Evolutionary conservation across 176 grass and related monocot genomes (phyloP).

Genomic region (Carex parvula): DNA sequence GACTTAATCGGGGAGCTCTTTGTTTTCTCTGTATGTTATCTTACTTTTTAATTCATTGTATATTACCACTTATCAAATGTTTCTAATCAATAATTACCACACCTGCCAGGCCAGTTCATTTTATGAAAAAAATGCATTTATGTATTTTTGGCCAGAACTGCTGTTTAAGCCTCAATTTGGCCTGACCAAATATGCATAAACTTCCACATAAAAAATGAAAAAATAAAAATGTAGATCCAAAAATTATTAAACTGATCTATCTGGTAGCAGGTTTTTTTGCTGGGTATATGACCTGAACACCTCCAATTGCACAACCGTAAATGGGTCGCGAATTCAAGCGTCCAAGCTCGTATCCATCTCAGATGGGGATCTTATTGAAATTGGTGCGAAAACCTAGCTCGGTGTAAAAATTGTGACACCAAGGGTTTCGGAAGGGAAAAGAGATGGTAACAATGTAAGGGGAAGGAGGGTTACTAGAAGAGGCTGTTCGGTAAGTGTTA

Average conservation of each 20-base stretch:
- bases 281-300: neutral
- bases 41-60: slow-evolving; percentile 16
- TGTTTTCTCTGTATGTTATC: slow-evolving; percentile 54
- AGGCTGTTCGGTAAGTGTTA: too few relatives aligned
- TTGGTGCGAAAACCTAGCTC: too few relatives aligned
- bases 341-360: too few relatives aligned
- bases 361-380: too few relatives aligned
- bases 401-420: too few relatives aligned
- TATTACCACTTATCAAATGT: neutral
- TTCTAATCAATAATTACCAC: neutral
- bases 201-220: neutral
- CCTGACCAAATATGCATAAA: neutral
- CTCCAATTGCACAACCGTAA: too few relatives aligned
- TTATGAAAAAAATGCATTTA: neutral
- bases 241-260: neutral
- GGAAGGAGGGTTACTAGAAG: too few relatives aligned
- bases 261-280: neutral
- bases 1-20: slow-evolving; percentile 88
- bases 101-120: neutral
- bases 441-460: too few relatives aligned
- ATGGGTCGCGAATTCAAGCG: too few relatives aligned
- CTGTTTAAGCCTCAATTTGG: neutral
- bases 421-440: too few relatives aligned
- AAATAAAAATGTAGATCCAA: neutral
- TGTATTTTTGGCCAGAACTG: neutral